These are phyloP conservation scores for Phialophora expanda DNA, from an alignment of 2,329 filamentous ascomycete genomes.

Conservation along the genomic window DNA sequence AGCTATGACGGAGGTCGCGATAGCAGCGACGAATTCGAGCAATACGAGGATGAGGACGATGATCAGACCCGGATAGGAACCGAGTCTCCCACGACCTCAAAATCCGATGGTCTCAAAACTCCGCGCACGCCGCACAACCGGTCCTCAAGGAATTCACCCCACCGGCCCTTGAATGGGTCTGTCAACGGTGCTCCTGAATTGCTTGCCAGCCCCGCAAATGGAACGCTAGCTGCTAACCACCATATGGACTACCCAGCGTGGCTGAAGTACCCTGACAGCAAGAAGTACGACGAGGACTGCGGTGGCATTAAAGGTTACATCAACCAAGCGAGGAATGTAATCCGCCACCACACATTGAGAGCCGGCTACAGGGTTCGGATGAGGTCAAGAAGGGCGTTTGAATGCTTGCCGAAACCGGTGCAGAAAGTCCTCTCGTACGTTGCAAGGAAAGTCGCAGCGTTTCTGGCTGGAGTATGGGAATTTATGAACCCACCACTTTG, in stretches of 20 bases:
- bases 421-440: slow-evolving; percentile 57
- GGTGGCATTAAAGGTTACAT: slow-evolving; percentile 41
- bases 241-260: slow-evolving; percentile 64
- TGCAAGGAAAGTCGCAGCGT: slow-evolving; percentile 53
- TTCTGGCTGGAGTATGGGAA: slow-evolving; percentile 75
- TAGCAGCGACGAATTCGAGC: slow-evolving; percentile 32
- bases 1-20: slow-evolving; percentile 28
- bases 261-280: slow-evolving; percentile 51
- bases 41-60: slow-evolving; percentile 33
- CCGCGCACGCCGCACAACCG: slow-evolving; percentile 34
- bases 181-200: slow-evolving; percentile 34
- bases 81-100: slow-evolving; percentile 37
- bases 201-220: slow-evolving; percentile 55
- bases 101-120: slow-evolving; percentile 38
- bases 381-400: slow-evolving; percentile 48
- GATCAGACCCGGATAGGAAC: slow-evolving; percentile 36
- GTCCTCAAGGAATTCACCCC: slow-evolving; percentile 34
- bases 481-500: slow-evolving; percentile 99
- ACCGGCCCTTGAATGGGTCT: slow-evolving; percentile 25
- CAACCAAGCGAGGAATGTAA: slow-evolving; percentile 41
- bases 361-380: slow-evolving; percentile 36
- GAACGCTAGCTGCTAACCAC: slow-evolving; percentile 51
- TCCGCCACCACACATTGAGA: slow-evolving; percentile 32
- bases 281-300: slow-evolving; percentile 41
- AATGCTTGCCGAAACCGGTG: slow-evolving; percentile 57